Base-by-base conservation (phyloP, 768 basidiomycete species). In the Xerocomellus dryophilus region DNA sequence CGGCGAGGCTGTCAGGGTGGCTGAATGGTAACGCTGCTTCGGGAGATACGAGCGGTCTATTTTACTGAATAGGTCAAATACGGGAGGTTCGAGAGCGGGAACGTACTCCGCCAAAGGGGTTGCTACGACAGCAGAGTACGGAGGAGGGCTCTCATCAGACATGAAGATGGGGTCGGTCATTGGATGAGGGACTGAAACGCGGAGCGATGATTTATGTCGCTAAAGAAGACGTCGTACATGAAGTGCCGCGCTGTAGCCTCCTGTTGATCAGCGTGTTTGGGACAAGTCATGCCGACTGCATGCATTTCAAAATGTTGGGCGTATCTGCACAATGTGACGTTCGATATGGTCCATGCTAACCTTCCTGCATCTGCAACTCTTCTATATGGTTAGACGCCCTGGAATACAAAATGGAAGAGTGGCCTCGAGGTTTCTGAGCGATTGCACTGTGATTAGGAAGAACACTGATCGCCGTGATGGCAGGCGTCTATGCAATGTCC, bases 141-240 rank as follows among this genome's bases (percentile, higher is more conserved):
- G 59, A 35, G 62, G 62, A 43, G 62, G 62, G 43, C 39, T 55
- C 17, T 58, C 56, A 4, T 23, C 55, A 27, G 41, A 34, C 58
- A 54, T 57, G 47, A 38, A 23, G 43, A 41, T 8, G 35, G 6
- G 8, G 42, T 51, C 47, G 17, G 43, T 27, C 5, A 17, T 35
- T 17, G 31, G 15, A 36, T 17, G 35, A 38, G 42, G 31, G 23
- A 15, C 17, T 38, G 27, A 25, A 20, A 41, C n/a, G 11, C 27
- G 2, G 34, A 8, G 18, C 25, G 31, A 21, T 5, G 38, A 39
- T 51, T 46, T 60, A 46, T 38, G 50, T 36, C 53, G 14, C 32
- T 43, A 14, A 5, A 14, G 23, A 40, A 11, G 44, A 15, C 25
- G 23, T 17, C 1, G 0, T 4, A 12, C 34, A 14, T 7, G n/a